Evolutionary conservation across 495 filamentous ascomycete genomes (phyloP).

Genomic region (Xylaria palmicola): DNA sequence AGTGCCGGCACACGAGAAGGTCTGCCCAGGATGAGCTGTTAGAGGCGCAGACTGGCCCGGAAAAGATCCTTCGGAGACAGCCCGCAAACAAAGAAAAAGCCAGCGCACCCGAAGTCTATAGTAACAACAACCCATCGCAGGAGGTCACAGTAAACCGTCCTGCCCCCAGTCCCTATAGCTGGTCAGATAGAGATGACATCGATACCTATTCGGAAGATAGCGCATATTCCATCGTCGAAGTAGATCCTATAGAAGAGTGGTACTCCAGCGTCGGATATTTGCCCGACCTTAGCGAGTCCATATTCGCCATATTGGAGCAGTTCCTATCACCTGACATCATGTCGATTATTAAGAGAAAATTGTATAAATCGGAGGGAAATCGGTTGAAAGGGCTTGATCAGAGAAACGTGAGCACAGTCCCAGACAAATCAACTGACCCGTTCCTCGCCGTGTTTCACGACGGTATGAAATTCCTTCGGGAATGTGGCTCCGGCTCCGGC

Average conservation of each 20-base stretch:
- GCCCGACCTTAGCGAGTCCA: background rate
- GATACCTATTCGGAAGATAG: background rate
- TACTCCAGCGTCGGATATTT: background rate
- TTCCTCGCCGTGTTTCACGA: background rate
- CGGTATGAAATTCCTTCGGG: background rate
- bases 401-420: background rate
- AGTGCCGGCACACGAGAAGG: background rate
- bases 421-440: background rate
- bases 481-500: background rate
- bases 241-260: slow-evolving; percentile 4
- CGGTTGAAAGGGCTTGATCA: background rate
- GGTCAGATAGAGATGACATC: background rate
- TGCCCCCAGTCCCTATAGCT: background rate
- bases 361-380: background rate
- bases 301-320: background rate
- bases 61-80: background rate
- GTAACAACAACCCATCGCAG: background rate
- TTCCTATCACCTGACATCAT: background rate
- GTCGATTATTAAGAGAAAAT: background rate
- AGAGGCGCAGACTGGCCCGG: background rate
- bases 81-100: background rate
- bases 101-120: background rate
- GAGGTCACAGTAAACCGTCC: background rate
- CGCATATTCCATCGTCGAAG: background rate
- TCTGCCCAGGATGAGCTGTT: background rate